These are phyloP conservation scores for Tetracentron sinense DNA, from an alignment of 164 flowering plant genomes.

Conservation along the genomic window DNA sequence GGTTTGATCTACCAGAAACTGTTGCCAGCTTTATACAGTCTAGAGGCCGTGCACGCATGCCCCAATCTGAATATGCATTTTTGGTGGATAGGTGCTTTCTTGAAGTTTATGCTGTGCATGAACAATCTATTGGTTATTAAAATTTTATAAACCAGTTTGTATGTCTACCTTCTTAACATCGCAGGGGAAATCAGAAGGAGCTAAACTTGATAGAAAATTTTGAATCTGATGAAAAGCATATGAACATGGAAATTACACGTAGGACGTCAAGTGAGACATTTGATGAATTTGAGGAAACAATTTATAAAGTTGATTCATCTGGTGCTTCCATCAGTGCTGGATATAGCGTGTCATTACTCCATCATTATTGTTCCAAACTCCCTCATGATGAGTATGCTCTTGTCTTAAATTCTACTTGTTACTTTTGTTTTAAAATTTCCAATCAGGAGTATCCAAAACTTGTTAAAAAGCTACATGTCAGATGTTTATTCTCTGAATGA, in stretches of 20 bases:
- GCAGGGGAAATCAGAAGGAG: conserved; percentile 66
- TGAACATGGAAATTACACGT: conserved; percentile 62
- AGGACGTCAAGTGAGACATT: conserved; percentile 54
- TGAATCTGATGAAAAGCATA: conserved; percentile 48
- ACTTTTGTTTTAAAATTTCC: background rate
- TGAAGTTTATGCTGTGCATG: background rate
- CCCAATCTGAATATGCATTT: conserved; percentile 88
- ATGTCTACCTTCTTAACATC: conserved; percentile 12
- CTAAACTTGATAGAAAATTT: conserved; percentile 53
- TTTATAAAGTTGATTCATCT: conserved; percentile 60
- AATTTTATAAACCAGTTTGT: background rate
- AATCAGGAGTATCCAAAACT: background rate
- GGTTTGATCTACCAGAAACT: conserved; percentile 95
- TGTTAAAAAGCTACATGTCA: background rate
- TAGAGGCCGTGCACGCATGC: conserved; percentile 98
- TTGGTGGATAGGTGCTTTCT: conserved; percentile 74
- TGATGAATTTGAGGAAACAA: conserved; percentile 35
- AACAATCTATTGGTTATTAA: background rate
- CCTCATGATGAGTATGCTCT: conserved; percentile 83
- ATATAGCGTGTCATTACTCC: conserved; percentile 64
- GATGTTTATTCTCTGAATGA: background rate
- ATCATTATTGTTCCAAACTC: conserved; percentile 84
- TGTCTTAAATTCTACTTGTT: conserved; percentile 6
- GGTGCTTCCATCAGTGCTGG: conserved; percentile 76
- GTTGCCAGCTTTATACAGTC: conserved; percentile 95